These are phyloP conservation scores for Kwoniella shandongensis DNA, from an alignment of 768 basidiomycete species.

Conservation along the genomic window DNA sequence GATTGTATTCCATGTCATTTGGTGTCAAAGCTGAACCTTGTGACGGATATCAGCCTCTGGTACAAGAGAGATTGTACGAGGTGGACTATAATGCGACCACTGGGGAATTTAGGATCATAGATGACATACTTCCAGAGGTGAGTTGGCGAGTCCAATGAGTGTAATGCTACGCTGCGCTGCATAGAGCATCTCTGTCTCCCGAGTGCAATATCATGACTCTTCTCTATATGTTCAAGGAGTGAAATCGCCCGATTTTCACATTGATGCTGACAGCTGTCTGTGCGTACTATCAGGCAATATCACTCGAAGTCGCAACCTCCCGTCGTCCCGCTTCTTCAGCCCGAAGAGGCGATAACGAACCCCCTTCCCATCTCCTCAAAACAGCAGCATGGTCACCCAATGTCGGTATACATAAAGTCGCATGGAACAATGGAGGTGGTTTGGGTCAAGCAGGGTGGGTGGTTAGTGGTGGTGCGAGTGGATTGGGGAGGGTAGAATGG, in stretches of 20 bases:
- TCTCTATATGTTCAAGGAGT: too few relatives aligned
- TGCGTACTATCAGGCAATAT: conserved; percentile 4
- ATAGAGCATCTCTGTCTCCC: too few relatives aligned
- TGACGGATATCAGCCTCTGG: conserved; percentile 17
- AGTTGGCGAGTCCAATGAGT: conserved; percentile 2
- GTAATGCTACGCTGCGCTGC: too few relatives aligned
- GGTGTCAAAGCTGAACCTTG: conserved; percentile 41
- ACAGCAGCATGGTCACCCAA: conserved; percentile 73
- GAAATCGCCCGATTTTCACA: too few relatives aligned
- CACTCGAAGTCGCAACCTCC: conserved; percentile 8
- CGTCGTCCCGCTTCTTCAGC: conserved; percentile 5
- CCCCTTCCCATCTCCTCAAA: conserved; percentile 21
- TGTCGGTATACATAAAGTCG: conserved; percentile 72
- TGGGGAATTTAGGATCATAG: conserved; percentile 81
- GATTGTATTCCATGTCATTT: not conserved
- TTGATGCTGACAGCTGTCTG: too few relatives aligned
- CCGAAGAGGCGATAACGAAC: conserved; percentile 41
- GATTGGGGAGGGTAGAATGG: conserved; percentile 81
- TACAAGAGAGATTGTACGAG: conserved; percentile 63
- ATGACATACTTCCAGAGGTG: conserved; percentile 74
- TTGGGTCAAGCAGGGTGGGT: conserved; percentile 62
- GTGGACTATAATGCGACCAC: conserved; percentile 79
- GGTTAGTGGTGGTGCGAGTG: conserved; percentile 78
- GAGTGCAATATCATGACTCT: too few relatives aligned
- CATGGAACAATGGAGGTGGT: conserved; percentile 79